Conservation (phyloP, 2,329 filamentous ascomycete genomes). For the Didymella glomerata region DNA sequence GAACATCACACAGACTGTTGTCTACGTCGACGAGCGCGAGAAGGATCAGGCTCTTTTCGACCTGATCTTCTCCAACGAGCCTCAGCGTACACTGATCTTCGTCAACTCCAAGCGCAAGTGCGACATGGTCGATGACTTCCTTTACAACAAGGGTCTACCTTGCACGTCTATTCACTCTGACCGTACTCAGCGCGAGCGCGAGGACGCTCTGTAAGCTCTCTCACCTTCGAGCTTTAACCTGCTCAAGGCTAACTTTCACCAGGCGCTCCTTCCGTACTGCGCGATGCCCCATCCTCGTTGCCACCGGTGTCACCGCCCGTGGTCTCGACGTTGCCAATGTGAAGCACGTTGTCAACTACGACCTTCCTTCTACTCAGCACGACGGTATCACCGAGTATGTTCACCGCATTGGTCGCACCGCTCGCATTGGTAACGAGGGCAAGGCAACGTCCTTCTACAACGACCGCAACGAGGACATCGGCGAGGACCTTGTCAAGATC, state of each 20-base stretch:
- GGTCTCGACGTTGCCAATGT: conserved; percentile 90
- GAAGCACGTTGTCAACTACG: conserved; percentile 92
- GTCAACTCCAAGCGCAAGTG: conserved; percentile 81
- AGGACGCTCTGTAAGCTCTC: conserved; percentile 78
- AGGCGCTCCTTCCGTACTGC: conserved; percentile 80
- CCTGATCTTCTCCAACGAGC: conserved; percentile 73
- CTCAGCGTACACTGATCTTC: conserved; percentile 86
- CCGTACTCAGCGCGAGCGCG: conserved; percentile 88
- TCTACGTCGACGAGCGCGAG: conserved; percentile 69
- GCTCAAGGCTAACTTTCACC: conserved; percentile 12
- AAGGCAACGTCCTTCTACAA: conserved; percentile 90
- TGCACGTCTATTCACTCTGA: conserved; percentile 88
- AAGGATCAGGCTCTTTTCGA: conserved; percentile 79
- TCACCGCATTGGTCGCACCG: conserved; percentile 95
- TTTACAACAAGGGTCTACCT: conserved; percentile 82
- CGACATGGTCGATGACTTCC: conserved; percentile 85
- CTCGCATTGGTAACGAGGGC: conserved; percentile 87
- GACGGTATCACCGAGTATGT: conserved; percentile 95
- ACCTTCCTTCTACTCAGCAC: conserved; percentile 75
- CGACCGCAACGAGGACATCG: conserved; percentile 77
- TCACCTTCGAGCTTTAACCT: neutral
- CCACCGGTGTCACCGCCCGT: conserved; percentile 86
- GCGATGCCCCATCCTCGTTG: conserved; percentile 78
- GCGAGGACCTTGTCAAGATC: conserved; percentile 77
- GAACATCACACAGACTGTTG: conserved; percentile 81